Conservation (phyloP, 106 monocot species). For the Acorus gramineus region DNA sequence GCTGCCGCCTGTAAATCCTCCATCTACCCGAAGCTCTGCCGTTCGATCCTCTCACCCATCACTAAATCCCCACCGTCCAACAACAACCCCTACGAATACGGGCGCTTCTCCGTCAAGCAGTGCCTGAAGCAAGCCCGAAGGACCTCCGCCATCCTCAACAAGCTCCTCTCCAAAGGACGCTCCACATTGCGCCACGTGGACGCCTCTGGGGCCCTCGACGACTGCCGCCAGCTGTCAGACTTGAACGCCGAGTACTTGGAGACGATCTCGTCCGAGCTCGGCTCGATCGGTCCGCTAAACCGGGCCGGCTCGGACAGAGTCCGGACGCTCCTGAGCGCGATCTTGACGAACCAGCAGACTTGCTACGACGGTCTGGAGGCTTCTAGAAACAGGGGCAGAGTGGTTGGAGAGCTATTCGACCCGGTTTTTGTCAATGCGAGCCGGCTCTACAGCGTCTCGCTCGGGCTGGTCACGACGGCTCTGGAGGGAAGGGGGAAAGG, state of each 20-base stretch:
- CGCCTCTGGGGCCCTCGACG: slow-evolving; percentile 5
- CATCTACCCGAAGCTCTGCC: slow-evolving; percentile 15
- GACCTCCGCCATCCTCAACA: slow-evolving; percentile 8
- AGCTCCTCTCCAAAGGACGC: slow-evolving; percentile 1
- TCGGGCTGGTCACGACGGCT: slow-evolving; percentile 14
- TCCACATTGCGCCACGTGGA: not conserved
- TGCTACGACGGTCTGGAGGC: slow-evolving; percentile 15
- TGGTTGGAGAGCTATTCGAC: not conserved
- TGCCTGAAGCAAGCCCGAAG: slow-evolving; percentile 10
- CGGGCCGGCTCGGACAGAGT: slow-evolving; percentile 4
- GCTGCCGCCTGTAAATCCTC: slow-evolving; percentile 2
- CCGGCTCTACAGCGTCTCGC: slow-evolving; percentile 11
- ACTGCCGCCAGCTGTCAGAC: slow-evolving; percentile 10
- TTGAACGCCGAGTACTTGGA: slow-evolving; percentile 12
- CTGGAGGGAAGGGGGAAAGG: not conserved
- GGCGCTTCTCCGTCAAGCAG: slow-evolving; percentile 14
- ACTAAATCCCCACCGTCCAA: not conserved
- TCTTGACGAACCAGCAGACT: slow-evolving; percentile 22
- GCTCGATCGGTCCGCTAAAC: not conserved
- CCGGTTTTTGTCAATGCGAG: slow-evolving; percentile 2
- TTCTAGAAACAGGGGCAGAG: not conserved
- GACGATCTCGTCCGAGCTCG: slow-evolving; percentile 11
- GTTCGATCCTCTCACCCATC: slow-evolving; percentile 2
- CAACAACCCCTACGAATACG: slow-evolving; percentile 5
- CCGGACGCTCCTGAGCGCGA: slow-evolving; percentile 14